phyloP scores from a whole-genome alignment of 2,329 filamentous ascomycete genomes.

The Cercospora citrullina region DNA sequence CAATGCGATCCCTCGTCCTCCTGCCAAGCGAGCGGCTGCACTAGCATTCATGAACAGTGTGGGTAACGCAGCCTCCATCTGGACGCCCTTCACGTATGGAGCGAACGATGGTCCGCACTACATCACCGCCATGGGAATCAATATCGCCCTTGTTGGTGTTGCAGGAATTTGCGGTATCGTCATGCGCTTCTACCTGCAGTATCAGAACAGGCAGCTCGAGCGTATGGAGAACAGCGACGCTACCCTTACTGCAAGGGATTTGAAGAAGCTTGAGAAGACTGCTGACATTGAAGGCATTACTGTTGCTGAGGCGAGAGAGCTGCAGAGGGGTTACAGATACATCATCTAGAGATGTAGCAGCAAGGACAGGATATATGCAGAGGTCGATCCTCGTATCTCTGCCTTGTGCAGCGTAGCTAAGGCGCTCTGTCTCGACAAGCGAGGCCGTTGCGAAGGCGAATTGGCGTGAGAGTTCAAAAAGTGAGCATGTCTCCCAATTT shows the following conservation, averaged over 20 bases:
- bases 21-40: constrained; percentile 71
- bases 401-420: too few relatives aligned
- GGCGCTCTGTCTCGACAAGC: too few relatives aligned
- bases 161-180: constrained; percentile 34
- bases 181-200: constrained; percentile 35
- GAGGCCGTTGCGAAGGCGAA: too few relatives aligned
- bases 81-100: constrained; percentile 45
- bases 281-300: constrained; percentile 55
- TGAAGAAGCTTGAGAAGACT: constrained; percentile 51
- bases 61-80: constrained; percentile 69
- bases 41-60: constrained; percentile 75
- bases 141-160: constrained; percentile 34
- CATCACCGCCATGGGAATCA: constrained; percentile 38
- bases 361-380: background rate
- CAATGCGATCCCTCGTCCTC: constrained; percentile 72
- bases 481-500: too few relatives aligned
- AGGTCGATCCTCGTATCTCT: background rate
- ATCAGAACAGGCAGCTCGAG: constrained; percentile 54
- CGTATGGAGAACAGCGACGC: constrained; percentile 52
- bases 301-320: constrained; percentile 49
- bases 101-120: constrained; percentile 33
- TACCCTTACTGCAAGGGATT: constrained; percentile 49
- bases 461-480: too few relatives aligned
- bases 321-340: constrained; percentile 59
- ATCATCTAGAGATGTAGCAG: constrained; percentile 31